Percentiles rank a stretch among this genome's conserved stretches.
These are phyloP conservation scores for Physcomitrellopsis africana DNA, from an alignment of 225 moss, liverwort and hornwort genomes.

Conservation along the genomic window DNA sequence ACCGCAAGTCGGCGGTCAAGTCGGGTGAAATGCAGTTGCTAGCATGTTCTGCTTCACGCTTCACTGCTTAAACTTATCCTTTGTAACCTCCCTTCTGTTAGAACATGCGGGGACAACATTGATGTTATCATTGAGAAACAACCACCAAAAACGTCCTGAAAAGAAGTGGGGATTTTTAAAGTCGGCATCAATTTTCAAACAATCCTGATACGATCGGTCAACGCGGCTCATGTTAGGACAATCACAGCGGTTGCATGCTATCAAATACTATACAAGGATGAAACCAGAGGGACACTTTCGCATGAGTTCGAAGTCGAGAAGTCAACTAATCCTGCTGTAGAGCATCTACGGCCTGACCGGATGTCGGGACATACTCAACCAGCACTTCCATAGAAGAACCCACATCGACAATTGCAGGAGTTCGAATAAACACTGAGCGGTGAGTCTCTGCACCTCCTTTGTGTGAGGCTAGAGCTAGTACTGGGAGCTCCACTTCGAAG, in stretches of 20 bases:
- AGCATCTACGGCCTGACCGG: not conserved
- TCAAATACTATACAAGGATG: not conserved
- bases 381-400: conserved; percentile 70
- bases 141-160: not conserved
- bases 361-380: conserved; percentile 46
- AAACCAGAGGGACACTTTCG: not conserved
- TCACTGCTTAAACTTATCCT: conserved; percentile 64
- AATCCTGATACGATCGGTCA: not conserved
- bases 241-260: not conserved
- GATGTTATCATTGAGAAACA: not conserved
- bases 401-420: conserved; percentile 66
- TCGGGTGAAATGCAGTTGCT: conserved; percentile 86
- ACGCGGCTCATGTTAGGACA: not conserved
- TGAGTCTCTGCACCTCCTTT: conserved; percentile 58
- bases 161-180: not conserved
- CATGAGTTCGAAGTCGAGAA: not conserved
- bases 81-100: conserved; percentile 26
- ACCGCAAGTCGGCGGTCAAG: conserved; percentile 73
- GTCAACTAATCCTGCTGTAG: conserved; percentile 33
- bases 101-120: not conserved
- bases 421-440: conserved; percentile 82
- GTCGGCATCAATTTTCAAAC: too few species aligned
- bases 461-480: conserved; percentile 47
- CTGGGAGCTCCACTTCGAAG: conserved; percentile 72
- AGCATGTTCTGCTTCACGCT: conserved; percentile 76